phyloP scores from a whole-genome alignment of 2,329 filamentous ascomycete genomes.

The Podosphaera xanthii region DNA sequence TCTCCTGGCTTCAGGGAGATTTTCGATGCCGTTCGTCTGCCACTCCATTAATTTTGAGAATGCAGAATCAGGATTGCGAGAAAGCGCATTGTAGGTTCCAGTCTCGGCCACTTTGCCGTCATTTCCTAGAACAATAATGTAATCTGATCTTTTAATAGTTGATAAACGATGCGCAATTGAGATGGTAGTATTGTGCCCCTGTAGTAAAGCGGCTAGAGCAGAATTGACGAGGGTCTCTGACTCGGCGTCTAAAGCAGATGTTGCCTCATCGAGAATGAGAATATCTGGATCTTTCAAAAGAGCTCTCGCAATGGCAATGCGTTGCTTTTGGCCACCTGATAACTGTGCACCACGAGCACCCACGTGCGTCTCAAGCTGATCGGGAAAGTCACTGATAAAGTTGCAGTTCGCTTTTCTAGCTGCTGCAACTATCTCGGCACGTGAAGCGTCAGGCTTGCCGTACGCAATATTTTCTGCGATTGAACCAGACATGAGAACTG shows the following conservation, averaged over 20 bases:
- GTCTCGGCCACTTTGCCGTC: constrained; percentile 82
- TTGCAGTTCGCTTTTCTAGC: constrained; percentile 85
- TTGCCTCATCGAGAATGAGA: constrained; percentile 87
- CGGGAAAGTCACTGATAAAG: constrained; percentile 91
- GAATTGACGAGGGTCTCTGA: constrained; percentile 92
- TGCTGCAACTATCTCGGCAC: constrained; percentile 63
- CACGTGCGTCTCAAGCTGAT: constrained; percentile 83
- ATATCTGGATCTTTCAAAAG: constrained; percentile 93
- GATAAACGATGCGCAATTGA: constrained; percentile 89
- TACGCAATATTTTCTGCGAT: constrained; percentile 84
- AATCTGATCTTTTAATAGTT: constrained; percentile 88
- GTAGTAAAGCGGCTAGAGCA: constrained; percentile 58
- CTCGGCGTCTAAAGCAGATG: constrained; percentile 85
- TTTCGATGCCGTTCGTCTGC: constrained; percentile 78
- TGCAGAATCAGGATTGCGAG: constrained; percentile 49
- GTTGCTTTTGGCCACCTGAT: constrained; percentile 90
- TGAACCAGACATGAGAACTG: constrained; percentile 70
- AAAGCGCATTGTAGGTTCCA: constrained; percentile 61
- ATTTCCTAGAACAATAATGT: constrained; percentile 72
- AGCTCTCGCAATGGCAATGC: constrained; percentile 88
- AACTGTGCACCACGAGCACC: constrained; percentile 82
- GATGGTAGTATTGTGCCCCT: constrained; percentile 84
- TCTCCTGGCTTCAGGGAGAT: constrained; percentile 8
- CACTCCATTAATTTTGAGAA: constrained; percentile 97
- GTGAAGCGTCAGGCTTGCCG: constrained; percentile 55